Base-by-base conservation (phyloP, 1,284 basidiomycete species). In the Cutaneotrichosporon mucoides region DNA sequence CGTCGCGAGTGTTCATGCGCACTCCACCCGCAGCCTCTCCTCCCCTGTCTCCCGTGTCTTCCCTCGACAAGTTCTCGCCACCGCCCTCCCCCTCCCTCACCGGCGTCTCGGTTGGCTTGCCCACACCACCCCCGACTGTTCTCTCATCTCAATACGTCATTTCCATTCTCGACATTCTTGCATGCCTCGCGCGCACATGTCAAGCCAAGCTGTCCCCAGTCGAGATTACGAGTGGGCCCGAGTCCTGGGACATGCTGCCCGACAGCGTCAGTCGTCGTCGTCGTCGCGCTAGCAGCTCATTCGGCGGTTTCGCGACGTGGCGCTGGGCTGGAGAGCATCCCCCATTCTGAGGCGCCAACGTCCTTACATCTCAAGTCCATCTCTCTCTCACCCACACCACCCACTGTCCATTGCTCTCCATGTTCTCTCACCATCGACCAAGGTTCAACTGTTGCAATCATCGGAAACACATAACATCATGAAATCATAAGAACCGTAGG, bases 1-100 rank as follows among this genome's bases (percentile, higher is more conserved):
- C 69, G 0, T 71, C 68, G 7, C 64, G 71, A 13, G 68, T 74
- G 4, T 72, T 74, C 54, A 61, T 74, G 44, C 68, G 71, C 12
- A 63, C 54, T 4, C 57, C 40, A 5, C 51, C 56, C 0, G 56
- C 55, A 1, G 50, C 55, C 4, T 68, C 68, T 9, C 69, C 68
- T 6, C 60, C 67, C 5, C 40, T 70, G 6, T 68, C 71, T 6
- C 69, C 73, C n/a, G 54, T 58, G 38, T 64, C 70, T 16, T 63
- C 68, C 0, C 16, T 61, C 56, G 51, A 61, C 57, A n/a, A 52
- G 47, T 9, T 65, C 60, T 65, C 64, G 0, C 66, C 64, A 0
- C 56, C 56, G 9, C 61, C 63, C 5, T 67, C 60, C 6, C 66
- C 62, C 16, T 62, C 57, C 4, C 38, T 60, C 3, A 61, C 60